Evolutionary conservation across 345 rosid species (phyloP).

Genomic region (Salix arbutifolia): DNA sequence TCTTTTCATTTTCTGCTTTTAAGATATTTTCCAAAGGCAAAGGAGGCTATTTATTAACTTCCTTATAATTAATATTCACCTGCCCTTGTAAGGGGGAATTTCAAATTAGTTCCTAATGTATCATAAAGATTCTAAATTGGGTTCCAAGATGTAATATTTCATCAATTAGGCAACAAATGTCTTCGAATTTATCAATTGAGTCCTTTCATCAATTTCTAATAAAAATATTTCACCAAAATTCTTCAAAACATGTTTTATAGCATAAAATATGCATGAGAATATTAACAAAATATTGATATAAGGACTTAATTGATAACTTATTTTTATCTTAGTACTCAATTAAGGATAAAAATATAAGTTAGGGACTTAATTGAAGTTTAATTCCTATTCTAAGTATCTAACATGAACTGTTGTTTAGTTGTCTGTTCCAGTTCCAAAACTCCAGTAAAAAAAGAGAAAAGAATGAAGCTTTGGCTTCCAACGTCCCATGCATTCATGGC

Average conservation of each 20-base stretch:
- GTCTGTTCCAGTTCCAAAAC: not conserved
- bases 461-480: conserved; percentile 13
- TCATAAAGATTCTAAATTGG: no score
- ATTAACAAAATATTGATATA: no score
- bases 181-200: no score
- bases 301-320: not conserved
- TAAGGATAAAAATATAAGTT: no score
- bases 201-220: not conserved
- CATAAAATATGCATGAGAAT: no score
- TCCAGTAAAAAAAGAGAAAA: not conserved
- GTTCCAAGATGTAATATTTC: no score
- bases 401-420: not conserved
- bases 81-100: not conserved
- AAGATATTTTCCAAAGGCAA: no score
- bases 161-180: not conserved
- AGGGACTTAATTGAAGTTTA: not conserved
- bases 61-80: no score
- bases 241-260: not conserved
- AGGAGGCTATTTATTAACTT: not conserved
- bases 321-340: no score
- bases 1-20: not conserved
- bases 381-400: no score
- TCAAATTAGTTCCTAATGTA: no score
- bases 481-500: conserved; percentile 5
- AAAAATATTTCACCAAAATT: no score